Percentiles rank a stretch among this genome's conserved stretches.
These are phyloP conservation scores for Chrysoporthe cubensis DNA, from an alignment of 2,329 filamentous ascomycete species.

Conservation along the genomic window DNA sequence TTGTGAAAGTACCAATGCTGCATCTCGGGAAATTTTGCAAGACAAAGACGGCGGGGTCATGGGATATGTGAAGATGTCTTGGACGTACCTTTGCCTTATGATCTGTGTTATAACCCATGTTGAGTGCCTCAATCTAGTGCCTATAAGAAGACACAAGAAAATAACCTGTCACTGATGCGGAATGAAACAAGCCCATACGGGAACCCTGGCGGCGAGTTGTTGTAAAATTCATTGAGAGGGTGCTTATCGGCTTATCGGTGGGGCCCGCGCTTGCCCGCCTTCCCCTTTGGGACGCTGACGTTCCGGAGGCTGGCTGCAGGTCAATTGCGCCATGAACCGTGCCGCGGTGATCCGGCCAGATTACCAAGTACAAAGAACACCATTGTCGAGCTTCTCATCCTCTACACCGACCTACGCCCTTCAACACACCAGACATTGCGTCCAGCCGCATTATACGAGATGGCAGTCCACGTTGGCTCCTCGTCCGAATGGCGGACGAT, in stretches of 20 bases:
- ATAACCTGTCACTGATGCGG: neutral
- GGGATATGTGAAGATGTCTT: neutral
- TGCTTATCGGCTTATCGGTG: constrained; percentile 12
- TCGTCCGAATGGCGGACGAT: constrained; percentile 72
- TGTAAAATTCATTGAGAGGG: constrained; percentile 11
- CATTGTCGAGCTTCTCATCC: neutral
- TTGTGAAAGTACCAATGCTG: neutral
- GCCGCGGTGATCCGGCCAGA: constrained; percentile 25
- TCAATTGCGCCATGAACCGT: constrained; percentile 3
- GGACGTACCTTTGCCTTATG: constrained; percentile 30
- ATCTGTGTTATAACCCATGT: constrained; percentile 15
- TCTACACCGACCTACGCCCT: neutral
- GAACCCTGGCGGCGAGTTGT: neutral
- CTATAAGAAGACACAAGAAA: neutral
- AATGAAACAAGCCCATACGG: neutral
- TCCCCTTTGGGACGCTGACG: neutral
- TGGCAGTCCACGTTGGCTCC: constrained; percentile 65
- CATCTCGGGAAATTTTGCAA: neutral
- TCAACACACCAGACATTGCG: neutral
- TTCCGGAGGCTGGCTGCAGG: neutral
- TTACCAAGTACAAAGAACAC: constrained; percentile 12
- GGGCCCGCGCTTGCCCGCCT: constrained; percentile 8
- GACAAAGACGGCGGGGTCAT: neutral
- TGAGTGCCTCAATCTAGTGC: neutral
- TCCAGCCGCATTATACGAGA: constrained; percentile 32